Evolutionary conservation across 768 basidiomycete species (phyloP), one percentile per base, ranked within the genome.

Genomic region (Fibroporia radiculosa): DNA sequence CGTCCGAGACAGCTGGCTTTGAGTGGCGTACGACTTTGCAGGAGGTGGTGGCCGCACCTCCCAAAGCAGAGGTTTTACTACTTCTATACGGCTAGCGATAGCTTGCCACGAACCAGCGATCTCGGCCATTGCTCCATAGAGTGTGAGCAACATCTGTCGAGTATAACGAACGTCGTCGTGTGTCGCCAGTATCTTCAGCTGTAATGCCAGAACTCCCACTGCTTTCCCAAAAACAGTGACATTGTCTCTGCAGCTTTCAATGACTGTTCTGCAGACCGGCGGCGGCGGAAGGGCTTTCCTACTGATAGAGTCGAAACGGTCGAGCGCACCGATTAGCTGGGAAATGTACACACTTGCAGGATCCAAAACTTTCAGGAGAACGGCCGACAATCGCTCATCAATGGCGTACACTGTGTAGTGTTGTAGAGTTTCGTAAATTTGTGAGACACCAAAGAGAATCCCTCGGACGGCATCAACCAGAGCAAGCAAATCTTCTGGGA

Each of bases 81-180:
- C 70, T 19, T 83, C 80, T 3, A 89, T 66, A 22, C 89, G 76
- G 12, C 84, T 83, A 13, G 72, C 66, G 65, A 95, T 81, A 13
- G 71, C 65, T 57, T 75, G 76, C 96, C 96, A 99, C 4, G 92
- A 82, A 50, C 73, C 71, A 1, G 85, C 80, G 34, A 97, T 79
- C 62, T 99, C 96, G 5, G 84, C 87, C 55, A 83, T 80, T 12
- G 91, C 85, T 7, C 91, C 93, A 56, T 92, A 93, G 27, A 98
- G 71, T 63, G 89, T 83, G 45, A 96, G 65, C 25, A 95, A 65
- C 59, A 98, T 78, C 55, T 88, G 88, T 26, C 93, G 72, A 40
- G 90, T 78, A 63, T 88, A 93, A 14, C 93, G 78, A n/a, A 82
- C 74, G 62, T 96, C 91, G 47, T 89, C 86, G 29, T 75, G 70